Conservation (phyloP, 2,329 filamentous ascomycete species). For the Cucurbitaria berberidis region DNA sequence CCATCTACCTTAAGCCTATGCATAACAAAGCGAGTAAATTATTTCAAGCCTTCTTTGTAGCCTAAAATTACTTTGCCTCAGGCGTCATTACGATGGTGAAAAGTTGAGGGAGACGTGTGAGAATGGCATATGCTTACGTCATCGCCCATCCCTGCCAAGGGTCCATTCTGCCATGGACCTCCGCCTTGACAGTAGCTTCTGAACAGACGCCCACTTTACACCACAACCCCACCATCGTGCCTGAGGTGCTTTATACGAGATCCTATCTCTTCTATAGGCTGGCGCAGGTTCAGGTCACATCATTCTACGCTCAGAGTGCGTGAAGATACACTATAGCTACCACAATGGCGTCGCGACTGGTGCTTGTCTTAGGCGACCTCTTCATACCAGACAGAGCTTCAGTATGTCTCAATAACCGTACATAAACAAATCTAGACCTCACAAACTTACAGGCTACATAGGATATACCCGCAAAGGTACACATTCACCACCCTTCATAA, state of each 20-base stretch:
- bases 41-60: too few relatives aligned
- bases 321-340: background rate
- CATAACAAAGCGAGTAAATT: too few relatives aligned
- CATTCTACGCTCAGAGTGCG: background rate
- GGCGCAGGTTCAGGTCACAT: background rate
- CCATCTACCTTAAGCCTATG: too few relatives aligned
- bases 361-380: slow-evolving; percentile 51
- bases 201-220: slow-evolving; percentile 12
- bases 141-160: slow-evolving; percentile 18
- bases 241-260: background rate
- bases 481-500: background rate
- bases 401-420: slow-evolving; percentile 33
- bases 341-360: slow-evolving; percentile 51
- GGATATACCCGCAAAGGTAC: slow-evolving; percentile 53
- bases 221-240: slow-evolving; percentile 10
- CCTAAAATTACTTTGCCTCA: too few relatives aligned
- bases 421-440: slow-evolving; percentile 31
- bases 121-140: background rate
- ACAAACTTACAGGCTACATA: slow-evolving; percentile 48
- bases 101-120: too few relatives aligned
- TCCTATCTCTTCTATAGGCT: background rate
- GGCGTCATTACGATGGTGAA: too few relatives aligned
- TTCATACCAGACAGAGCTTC: slow-evolving; percentile 53
- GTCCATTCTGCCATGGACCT: slow-evolving; percentile 16
- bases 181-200: slow-evolving; percentile 24